phyloP scores from a whole-genome alignment of 345 rosid species.

The Corchorus capsularis region DNA sequence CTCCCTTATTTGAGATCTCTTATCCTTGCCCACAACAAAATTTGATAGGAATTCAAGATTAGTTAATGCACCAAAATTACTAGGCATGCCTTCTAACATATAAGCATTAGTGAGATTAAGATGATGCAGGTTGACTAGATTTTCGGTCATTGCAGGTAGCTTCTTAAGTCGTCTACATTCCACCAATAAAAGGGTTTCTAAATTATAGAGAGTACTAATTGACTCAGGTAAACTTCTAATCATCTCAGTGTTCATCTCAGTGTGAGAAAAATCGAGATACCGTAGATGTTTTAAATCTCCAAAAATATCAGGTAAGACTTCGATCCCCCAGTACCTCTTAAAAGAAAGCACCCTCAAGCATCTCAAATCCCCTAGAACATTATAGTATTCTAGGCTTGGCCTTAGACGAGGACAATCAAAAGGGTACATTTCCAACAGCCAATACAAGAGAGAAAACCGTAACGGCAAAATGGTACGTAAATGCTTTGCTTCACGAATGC shows the following conservation, averaged over 20 bases:
- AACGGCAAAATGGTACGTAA: slow-evolving; percentile 44
- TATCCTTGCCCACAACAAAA: not conserved
- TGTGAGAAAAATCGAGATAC: slow-evolving; percentile 37
- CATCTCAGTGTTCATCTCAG: too few species aligned
- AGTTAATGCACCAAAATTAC: not conserved
- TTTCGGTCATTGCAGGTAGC: not conserved
- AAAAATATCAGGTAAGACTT: slow-evolving; percentile 27
- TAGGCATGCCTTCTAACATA: not conserved
- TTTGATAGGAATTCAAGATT: not conserved
- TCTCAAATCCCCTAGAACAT: not conserved
- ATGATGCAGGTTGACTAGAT: not conserved
- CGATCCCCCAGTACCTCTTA: slow-evolving; percentile 22
- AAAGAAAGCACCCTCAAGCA: slow-evolving; percentile 44
- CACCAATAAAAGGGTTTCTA: slow-evolving; percentile 37
- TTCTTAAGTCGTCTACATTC: not conserved
- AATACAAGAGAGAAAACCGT: slow-evolving; percentile 23
- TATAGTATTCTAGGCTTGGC: not conserved
- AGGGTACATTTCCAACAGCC: too few species aligned
- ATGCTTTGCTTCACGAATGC: slow-evolving; percentile 31
- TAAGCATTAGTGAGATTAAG: not conserved
- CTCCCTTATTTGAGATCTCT: not conserved
- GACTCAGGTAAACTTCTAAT: slow-evolving; percentile 38
- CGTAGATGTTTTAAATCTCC: slow-evolving; percentile 35
- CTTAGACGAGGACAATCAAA: too few species aligned
- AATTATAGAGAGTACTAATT: slow-evolving; percentile 29